Evolutionary conservation across 495 filamentous ascomycete species (phyloP), one percentile per base, ranked within the genome.

Genomic region (Trichoderma reesei): DNA sequence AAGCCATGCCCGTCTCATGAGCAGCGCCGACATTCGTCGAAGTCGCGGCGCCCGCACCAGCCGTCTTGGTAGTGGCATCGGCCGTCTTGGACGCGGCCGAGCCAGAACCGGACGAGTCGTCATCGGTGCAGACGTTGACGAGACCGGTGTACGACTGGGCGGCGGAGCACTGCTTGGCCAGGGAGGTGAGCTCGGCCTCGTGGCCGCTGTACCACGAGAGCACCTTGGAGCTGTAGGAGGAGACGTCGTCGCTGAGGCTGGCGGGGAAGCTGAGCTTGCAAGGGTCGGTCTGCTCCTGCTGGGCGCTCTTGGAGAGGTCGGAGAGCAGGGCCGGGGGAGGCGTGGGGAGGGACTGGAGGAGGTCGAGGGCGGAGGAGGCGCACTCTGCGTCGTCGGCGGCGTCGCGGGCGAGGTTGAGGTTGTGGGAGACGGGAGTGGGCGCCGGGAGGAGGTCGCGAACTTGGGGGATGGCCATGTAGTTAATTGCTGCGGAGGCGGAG

Each of bases 221-320:
- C 1, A 66, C 59, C 59, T 63, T 39, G 1, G 70, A 66, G 3
- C 48, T 67, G 54, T 68, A 72, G 36, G 62, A 56, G 2, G 36
- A 26, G 33, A 42, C 66, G 4, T 68, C 59, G 9, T 63, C 64
- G 33, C 41, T 36, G 16, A 66, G 64, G 38, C 42, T 38, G 11
- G 20, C 2, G 14, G 54, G 44, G 31, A 65, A 51, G 42, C 56
- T 66, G 61, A 68, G 56, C 9, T 64, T 44, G 61, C 70, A 72
- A 9, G 65, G 60, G 44, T 66, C 64, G n/a, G 62, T 56, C 31
- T 59, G 26, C 26, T 26, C 26, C 26, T 26, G 26, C 26, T 26
- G 60, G 16, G 41, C 9, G 37, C 33, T 31, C 60, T 16, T 48
- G 11, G 63, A 16, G 7, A 65, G 16, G 31, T 56, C 14, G 8